Base-by-base conservation (phyloP, 2,329 filamentous ascomycete genomes). In the Colletotrichum trifolii region DNA sequence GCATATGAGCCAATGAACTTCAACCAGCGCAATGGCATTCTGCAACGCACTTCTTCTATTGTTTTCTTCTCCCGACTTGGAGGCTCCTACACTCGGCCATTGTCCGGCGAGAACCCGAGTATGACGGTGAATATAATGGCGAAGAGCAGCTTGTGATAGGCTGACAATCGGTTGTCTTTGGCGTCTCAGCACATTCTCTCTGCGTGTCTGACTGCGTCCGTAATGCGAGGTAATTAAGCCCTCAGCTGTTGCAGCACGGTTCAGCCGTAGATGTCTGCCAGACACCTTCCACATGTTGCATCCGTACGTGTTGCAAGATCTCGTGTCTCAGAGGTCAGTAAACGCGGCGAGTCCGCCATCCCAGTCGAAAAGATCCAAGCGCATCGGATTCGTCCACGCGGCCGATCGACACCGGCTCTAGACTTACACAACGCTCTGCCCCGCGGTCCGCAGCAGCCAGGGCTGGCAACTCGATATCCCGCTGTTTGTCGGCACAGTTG, bases 301-400 rank as follows among this genome's bases (percentile, higher is more conserved):
- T 56, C 36, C 47, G 58, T 57, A 15, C 52, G 52, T 54, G 35
- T 43, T 48, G 56, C 36, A 8, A 65, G 62, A 65, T 65, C 58
- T 57, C 52, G 52, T 57, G 58, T 65, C 40, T 65, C 62, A 65
- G 40, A 62, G 62, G 62, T 25, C 52, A 62, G 38, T 58, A 65
- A 65, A 65, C 62, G 47, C 58, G 58, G 15, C 36, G 25, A 43
- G 8, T 6, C 33, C 17, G 38, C 17, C 15, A 15, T 11, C 36
- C 49, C 52, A 40, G 17, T 38, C 25, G 38, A 43, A 43, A 56
- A 10, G n/a, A 47, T 53, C 36, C 52, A 25, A 58, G 52, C 25
- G 54, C 57, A 54, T 35, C 46, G 47, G 34, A 47, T 35, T 25
- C 42, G 12, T 45, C 36, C 47, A 52, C 58, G 46, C 63, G 46